Base-by-base conservation (phyloP, 495 filamentous ascomycete species). In the Durotheca rogersii region DNA sequence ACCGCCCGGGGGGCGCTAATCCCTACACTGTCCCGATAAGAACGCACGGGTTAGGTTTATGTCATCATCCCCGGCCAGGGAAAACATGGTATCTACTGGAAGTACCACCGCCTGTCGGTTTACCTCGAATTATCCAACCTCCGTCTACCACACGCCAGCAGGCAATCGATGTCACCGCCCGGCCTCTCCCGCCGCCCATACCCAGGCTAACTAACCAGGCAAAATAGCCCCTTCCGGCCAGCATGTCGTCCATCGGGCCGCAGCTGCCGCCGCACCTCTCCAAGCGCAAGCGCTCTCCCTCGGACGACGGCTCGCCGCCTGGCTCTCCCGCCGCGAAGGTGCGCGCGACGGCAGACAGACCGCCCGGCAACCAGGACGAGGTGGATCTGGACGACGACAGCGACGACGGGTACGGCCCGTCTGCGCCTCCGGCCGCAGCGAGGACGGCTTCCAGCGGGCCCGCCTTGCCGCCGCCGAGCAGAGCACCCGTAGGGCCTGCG, bases 221-320 rank as follows among this genome's bases (percentile, higher is more conserved):
- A n/a, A n/a, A n/a, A n/a, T n/a, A n/a, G n/a, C 41, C 23, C 9
- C 23, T 30, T 25, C 15, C 17, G 12, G 25, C 18, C 31, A 64
- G 23, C 25, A 81, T 79, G 76, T 43, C 72, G 6, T 72, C 74
- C 2, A 71, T 78, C 18, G 76, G 77, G 7, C 77, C 77, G 17
- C 65, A 74, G 51, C 58, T 81, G 14, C 76, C 77, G 2, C 70
- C 76, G 6, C 74, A 78, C 32, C 70, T 79, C 0, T 56, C 68
- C 38, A 81, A 79, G 56, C 75, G 77, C 41, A 79, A 79, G 54
- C 76, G 76, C 51, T 69, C 66, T 7, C 44, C 67, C n/a, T n/a
- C n/a, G n/a, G 67, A 73, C 37, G 71, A 79, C 33, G 65, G 75
- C 21, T 56, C 65, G 18, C 31, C 43, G 4, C 37, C 48, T 30